phyloP scores from a whole-genome alignment of 2,329 filamentous ascomycete genomes.

The Aspergillus thermomutatus region DNA sequence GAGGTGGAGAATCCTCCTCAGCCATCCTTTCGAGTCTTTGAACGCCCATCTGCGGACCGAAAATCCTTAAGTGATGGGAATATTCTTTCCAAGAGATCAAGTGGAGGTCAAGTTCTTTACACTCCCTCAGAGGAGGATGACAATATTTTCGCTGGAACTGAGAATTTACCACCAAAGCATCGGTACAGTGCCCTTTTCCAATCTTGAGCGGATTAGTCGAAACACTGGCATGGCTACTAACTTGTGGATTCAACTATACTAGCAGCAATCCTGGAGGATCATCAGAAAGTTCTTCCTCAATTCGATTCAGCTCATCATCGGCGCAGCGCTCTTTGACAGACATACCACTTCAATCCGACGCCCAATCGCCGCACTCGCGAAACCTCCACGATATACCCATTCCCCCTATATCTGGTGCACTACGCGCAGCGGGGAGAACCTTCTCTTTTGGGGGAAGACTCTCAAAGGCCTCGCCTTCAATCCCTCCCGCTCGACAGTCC shows the following conservation, averaged over 20 bases:
- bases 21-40: constrained; percentile 54
- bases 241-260: constrained; percentile 30
- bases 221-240: constrained; percentile 2
- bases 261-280: constrained; percentile 47
- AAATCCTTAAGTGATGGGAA: constrained; percentile 44
- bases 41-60: constrained; percentile 45
- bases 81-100: constrained; percentile 31
- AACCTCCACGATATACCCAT: constrained; percentile 41
- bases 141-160: constrained; percentile 37
- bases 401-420: constrained; percentile 40
- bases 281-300: constrained; percentile 47
- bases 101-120: constrained; percentile 33
- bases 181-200: constrained; percentile 30
- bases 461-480: constrained; percentile 27
- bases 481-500: constrained; percentile 18
- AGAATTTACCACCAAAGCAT: constrained; percentile 32
- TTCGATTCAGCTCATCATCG: constrained; percentile 53
- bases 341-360: constrained; percentile 37
- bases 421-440: constrained; percentile 48
- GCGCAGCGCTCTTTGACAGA: constrained; percentile 56
- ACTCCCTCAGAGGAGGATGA: constrained; percentile 36
- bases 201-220: constrained; percentile 1
- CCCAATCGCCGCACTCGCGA: constrained; percentile 34
- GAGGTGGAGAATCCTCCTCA: constrained; percentile 40
- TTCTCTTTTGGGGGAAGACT: constrained; percentile 52